Conservation (phyloP, 805 yeast species). For the Wickerhamomyces queroliae region DNA sequence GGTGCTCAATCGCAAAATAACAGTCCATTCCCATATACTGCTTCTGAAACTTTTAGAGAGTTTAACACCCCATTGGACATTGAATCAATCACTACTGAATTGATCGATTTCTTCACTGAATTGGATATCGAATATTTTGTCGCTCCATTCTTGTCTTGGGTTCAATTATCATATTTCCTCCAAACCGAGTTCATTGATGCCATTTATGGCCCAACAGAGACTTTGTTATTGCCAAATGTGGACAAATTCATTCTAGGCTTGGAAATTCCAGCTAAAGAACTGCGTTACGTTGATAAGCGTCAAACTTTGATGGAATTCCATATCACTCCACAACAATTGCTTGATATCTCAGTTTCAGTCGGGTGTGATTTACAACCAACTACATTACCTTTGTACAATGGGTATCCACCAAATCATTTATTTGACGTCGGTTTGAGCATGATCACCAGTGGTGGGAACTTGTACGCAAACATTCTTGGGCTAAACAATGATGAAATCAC, state of each 20-base stretch:
- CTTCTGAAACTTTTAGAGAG: constrained; percentile 47
- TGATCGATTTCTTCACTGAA: constrained; percentile 51
- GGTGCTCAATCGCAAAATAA: constrained; percentile 15
- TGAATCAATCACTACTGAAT: constrained; percentile 45
- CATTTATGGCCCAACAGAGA: constrained; percentile 81
- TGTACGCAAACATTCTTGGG: constrained; percentile 42
- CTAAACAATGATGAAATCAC: constrained; percentile 40
- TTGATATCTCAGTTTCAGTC: constrained; percentile 70
- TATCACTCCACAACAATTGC: constrained; percentile 58
- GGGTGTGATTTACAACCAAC: constrained; percentile 74
- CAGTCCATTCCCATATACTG: constrained; percentile 21
- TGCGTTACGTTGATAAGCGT: constrained; percentile 57
- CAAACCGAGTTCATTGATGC: constrained; percentile 57
- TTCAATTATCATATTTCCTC: constrained; percentile 71
- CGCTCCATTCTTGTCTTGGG: constrained; percentile 78
- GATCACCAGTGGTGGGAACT: constrained; percentile 35
- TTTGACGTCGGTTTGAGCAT: constrained; percentile 33
- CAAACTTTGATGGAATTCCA: constrained; percentile 55
- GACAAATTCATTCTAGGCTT: constrained; percentile 70
- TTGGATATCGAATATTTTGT: constrained; percentile 59
- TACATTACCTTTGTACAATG: constrained; percentile 43
- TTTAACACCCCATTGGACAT: constrained; percentile 41
- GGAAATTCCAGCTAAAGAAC: constrained; percentile 60
- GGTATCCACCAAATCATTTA: constrained; percentile 20
- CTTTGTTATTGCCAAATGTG: constrained; percentile 51